Evolutionary conservation across 73 alveolate genomes (phyloP).

Genomic region (Paramecium caudatum): DNA sequence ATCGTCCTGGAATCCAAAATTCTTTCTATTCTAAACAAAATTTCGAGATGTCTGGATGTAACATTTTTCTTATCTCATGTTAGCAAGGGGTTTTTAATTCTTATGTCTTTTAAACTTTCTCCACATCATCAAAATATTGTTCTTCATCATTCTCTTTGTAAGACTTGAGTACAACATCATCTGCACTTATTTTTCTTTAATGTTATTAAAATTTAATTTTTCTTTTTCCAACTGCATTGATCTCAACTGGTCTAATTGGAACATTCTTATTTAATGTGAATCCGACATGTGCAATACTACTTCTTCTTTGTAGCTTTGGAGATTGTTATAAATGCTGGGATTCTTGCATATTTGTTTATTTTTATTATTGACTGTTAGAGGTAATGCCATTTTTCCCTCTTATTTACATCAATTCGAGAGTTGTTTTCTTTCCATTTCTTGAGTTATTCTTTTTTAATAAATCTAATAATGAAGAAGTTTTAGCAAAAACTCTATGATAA

Average conservation of each 20-base stretch:
- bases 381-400: constrained; percentile 67
- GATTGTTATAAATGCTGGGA: neutral
- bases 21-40: neutral
- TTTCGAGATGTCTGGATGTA: constrained; percentile 64
- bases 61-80: constrained; percentile 21
- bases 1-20: constrained; percentile 68
- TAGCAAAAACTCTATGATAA: constrained; percentile 13
- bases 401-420: constrained; percentile 56
- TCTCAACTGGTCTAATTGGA: constrained; percentile 45
- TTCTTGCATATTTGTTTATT: neutral
- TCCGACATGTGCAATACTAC: constrained; percentile 65
- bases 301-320: neutral
- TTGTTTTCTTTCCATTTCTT: neutral
- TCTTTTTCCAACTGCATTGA: constrained; percentile 66
- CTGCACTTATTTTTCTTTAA: constrained; percentile 56
- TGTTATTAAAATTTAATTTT: neutral
- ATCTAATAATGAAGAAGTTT: constrained; percentile 32
- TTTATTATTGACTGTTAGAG: constrained; percentile 6
- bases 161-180: neutral
- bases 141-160: constrained; percentile 15
- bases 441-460: neutral
- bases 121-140: neutral
- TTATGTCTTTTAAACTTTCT: neutral
- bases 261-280: constrained; percentile 55
- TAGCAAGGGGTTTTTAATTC: neutral